Percentiles rank a stretch among this genome's conserved stretches.
Evolutionary conservation across 441 rosid species (phyloP).

Genomic region (Codiaeum variegatum): DNA sequence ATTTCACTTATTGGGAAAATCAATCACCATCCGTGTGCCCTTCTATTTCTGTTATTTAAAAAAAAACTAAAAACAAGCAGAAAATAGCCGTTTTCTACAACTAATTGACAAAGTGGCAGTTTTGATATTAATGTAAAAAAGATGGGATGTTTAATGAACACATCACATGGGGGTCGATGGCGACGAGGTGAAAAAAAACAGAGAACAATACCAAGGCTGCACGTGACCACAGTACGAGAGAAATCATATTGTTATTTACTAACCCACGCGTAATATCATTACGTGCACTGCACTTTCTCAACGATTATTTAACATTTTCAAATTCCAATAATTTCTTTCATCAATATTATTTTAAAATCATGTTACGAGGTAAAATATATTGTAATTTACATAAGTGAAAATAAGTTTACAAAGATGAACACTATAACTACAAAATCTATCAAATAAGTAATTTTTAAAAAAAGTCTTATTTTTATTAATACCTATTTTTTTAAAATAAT

Average conservation of each 20-base stretch:
- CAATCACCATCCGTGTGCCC: conserved; percentile 1
- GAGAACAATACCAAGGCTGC: conserved; percentile 31
- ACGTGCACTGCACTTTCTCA: not conserved
- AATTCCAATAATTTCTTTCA: not conserved
- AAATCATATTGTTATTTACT: not conserved
- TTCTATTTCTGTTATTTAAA: not conserved
- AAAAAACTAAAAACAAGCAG: not conserved
- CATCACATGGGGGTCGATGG: conserved; percentile 25
- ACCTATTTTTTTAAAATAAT: no score
- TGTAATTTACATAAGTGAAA: no score
- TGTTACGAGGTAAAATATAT: no score
- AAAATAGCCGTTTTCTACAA: conserved; percentile 9
- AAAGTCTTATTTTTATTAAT: no score
- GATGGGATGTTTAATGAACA: conserved; percentile 11
- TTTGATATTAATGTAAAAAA: conserved; percentile 9
- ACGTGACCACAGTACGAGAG: conserved; percentile 33
- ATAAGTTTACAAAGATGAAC: no score
- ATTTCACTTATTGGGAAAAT: conserved; percentile 4
- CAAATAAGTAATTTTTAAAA: no score
- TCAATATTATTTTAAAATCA: no score
- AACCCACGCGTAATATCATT: not conserved
- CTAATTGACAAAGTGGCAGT: conserved; percentile 24
- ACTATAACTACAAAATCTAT: no score
- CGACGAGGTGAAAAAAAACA: conserved; percentile 20
- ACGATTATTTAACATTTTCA: no score